These are phyloP conservation scores for Spiromastix sp. DNA, from an alignment of 2,329 filamentous ascomycete species.

Conservation along the genomic window DNA sequence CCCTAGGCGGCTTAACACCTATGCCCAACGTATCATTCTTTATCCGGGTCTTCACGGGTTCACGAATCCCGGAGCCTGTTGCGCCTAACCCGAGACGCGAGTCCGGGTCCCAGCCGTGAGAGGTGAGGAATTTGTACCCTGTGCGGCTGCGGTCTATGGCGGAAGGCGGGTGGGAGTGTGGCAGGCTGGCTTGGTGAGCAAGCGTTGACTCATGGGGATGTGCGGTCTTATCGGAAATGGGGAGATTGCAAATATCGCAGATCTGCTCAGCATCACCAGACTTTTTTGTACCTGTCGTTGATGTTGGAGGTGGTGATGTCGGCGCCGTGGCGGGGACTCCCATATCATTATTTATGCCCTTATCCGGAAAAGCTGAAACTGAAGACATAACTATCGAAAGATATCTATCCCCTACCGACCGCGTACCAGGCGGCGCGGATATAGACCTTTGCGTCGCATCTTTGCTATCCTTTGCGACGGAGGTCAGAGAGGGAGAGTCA, in stretches of 20 bases:
- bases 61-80: constrained; percentile 58
- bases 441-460: constrained; percentile 9
- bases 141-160: constrained; percentile 46
- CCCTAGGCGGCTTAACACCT: constrained; percentile 37
- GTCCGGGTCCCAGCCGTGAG: constrained; percentile 52
- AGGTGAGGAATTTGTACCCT: constrained; percentile 46
- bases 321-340: background rate
- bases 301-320: background rate
- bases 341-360: background rate
- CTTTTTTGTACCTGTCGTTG: constrained; percentile 7
- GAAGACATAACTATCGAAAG: constrained; percentile 36
- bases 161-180: constrained; percentile 48
- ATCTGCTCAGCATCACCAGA: too few species aligned
- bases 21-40: constrained; percentile 71
- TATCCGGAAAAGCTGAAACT: constrained; percentile 1
- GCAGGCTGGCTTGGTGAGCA: constrained; percentile 46
- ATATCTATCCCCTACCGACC: constrained; percentile 31
- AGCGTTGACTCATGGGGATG: constrained; percentile 40
- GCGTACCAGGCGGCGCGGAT: constrained; percentile 17
- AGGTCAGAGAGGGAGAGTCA: constrained; percentile 22
- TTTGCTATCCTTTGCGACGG: constrained; percentile 3
- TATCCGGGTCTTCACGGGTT: constrained; percentile 59
- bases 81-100: constrained; percentile 59
- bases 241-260: constrained; percentile 54
- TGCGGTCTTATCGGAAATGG: constrained; percentile 23